Percentiles rank a stretch among this genome's conserved stretches.
phyloP scores from a whole-genome alignment of 2,329 filamentous ascomycete genomes.

The Monosporascus sp. region DNA sequence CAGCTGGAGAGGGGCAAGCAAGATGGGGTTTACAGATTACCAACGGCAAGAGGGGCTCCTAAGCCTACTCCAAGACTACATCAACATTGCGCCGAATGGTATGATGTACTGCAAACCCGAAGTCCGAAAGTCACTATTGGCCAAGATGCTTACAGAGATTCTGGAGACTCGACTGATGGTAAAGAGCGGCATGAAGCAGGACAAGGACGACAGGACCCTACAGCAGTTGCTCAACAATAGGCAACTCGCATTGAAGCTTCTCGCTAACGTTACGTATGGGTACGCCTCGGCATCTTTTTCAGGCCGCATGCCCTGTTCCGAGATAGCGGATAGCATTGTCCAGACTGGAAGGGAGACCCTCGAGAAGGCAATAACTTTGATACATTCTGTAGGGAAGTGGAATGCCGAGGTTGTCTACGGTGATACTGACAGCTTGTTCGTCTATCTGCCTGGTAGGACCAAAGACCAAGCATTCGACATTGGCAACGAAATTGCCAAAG shows the following conservation, averaged over 20 bases:
- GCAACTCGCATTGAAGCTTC: constrained; percentile 87
- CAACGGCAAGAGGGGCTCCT: constrained; percentile 69
- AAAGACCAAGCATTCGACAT: constrained; percentile 86
- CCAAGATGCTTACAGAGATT: constrained; percentile 95
- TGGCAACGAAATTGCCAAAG: constrained; percentile 83
- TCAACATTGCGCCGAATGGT: constrained; percentile 92
- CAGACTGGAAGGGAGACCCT: constrained; percentile 93
- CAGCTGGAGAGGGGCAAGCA: constrained; percentile 84
- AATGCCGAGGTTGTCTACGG: constrained; percentile 96
- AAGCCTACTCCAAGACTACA: constrained; percentile 72
- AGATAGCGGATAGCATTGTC: constrained; percentile 97
- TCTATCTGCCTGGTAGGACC: constrained; percentile 82
- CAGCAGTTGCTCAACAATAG: constrained; percentile 89
- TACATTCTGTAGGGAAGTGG: constrained; percentile 84
- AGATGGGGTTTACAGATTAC: constrained; percentile 92
- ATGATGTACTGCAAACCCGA: constrained; percentile 89
- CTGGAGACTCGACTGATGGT: constrained; percentile 96
- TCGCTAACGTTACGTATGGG: constrained; percentile 98
- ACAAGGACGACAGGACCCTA: constrained; percentile 80
- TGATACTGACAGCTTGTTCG: constrained; percentile 92
- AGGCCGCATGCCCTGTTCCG: constrained; percentile 93
- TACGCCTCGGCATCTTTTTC: constrained; percentile 97
- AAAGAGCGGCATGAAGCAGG: constrained; percentile 91
- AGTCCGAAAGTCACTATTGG: constrained; percentile 83
- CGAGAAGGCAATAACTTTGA: constrained; percentile 86